Evolutionary conservation across 225 moss, liverwort and hornwort species (phyloP), one percentile per base, ranked within the genome.

Genomic region (Anthoceros angustus): DNA sequence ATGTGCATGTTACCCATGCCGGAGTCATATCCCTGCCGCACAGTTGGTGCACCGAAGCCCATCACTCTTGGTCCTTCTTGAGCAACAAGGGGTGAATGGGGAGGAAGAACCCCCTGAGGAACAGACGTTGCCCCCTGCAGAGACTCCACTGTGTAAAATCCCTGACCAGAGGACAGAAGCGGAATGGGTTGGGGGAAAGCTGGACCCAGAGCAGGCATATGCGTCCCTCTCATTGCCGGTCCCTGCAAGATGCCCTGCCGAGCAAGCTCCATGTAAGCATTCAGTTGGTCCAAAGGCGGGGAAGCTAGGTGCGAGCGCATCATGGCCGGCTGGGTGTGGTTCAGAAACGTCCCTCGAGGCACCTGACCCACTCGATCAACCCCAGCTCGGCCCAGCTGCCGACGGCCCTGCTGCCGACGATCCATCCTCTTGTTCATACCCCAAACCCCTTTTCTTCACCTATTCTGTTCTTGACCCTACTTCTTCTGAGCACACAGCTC

Each of bases 331-430:
- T 55, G 55, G 55, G n/a, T 8, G 23, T 55, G 55, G 23, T 55
- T 55, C 55, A 55, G 5, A 55, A 55, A 55, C n/a, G 12, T 55
- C 55, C 55, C 55, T 23, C 55, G 55, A 55, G 55, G 55, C 55
- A 55, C 55, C n/a, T 15, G 55, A 55, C 55, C 55, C 18, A 20
- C n/a, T 18, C 23, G 55, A 55, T 55, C 55, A 55, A 55, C 55
- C 55, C 18, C 32, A 32, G 32, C 16, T 15, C 55, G 55, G 1
- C 55, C 55, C 4, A 23, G 55, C 55, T 55, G 55, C 6, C 55
- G 55, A 55, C 55, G 55, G 55, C 55, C 55, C 23, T 55, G 55
- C 55, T 55, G 55, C 55, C 55, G 55, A 55, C 55, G n/a, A 55
- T 55, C 55, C 55, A 55, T 55, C 55, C n/a, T 55, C 55, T 20